These are phyloP conservation scores for Ascochyta pisi DNA, from an alignment of 2,329 filamentous ascomycete genomes.

Conservation along the genomic window DNA sequence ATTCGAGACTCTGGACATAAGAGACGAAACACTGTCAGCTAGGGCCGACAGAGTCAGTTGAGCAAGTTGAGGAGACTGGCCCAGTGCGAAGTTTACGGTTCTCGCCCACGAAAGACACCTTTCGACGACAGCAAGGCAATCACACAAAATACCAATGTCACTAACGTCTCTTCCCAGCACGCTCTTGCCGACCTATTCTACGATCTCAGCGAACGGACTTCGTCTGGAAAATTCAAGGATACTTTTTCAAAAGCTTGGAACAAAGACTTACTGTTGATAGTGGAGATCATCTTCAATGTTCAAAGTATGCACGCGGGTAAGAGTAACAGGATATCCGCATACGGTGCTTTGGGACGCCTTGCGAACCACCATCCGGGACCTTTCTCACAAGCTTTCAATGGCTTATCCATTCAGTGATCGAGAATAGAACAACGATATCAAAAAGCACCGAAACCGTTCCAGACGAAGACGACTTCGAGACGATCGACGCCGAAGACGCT, in stretches of 20 bases:
- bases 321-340: slow-evolving; percentile 50
- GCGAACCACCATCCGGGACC: neutral
- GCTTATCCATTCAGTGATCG: neutral
- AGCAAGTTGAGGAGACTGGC: too few species aligned
- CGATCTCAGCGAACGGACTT: slow-evolving; percentile 56
- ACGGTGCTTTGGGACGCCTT: slow-evolving; percentile 1
- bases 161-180: slow-evolving; percentile 54
- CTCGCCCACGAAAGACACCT: slow-evolving; percentile 23
- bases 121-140: slow-evolving; percentile 55
- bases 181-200: slow-evolving; percentile 62
- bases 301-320: slow-evolving; percentile 69
- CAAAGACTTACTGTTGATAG: slow-evolving; percentile 50
- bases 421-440: neutral
- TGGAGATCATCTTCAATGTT: slow-evolving; percentile 42
- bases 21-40: too few species aligned
- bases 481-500: neutral
- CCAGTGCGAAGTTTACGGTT: slow-evolving; percentile 9
- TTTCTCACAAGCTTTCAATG: neutral
- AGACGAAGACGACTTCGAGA: neutral
- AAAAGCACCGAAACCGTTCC: neutral
- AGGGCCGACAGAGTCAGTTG: too few species aligned
- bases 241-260: slow-evolving; percentile 60
- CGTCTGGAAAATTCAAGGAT: slow-evolving; percentile 47
- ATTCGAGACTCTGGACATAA: too few species aligned
- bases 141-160: slow-evolving; percentile 61